Base-by-base conservation (phyloP, 805 yeast genomes). In the Cyberlindnera nakhonratchasimensis region DNA sequence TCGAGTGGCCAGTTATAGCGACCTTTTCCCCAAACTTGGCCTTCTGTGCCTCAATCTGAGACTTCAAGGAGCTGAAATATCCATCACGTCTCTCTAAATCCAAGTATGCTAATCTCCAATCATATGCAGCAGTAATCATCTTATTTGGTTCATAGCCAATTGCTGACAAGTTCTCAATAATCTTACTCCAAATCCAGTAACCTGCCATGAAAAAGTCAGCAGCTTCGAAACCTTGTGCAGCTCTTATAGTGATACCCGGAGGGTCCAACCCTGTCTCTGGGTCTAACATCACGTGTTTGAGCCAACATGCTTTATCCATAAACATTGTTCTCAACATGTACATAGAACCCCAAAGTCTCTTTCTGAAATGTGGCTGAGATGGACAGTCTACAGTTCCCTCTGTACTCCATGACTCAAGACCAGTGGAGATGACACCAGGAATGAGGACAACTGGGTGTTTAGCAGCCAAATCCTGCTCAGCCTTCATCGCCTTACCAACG, bases 131-230 rank as follows among this genome's bases (percentile, higher is more conserved):
- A 41, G 90, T 82, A 23, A 74, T 59, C 97, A 93, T 89, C 55
- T 76, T 86, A 53, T 87, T 83, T 2, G 96, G 91, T 36, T 87
- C 96, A 64, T 93, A 93, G 0, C 97, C 96, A 47, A 93, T 77
- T 1, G 87, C 97, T 3, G 96, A 95, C 51, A 93, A 68, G 57
- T 93, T 93, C 63, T 91, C 96, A n/a, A 93, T 70, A 39, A 93
- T 78, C 61, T 93, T 93, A 61, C 87, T 88, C 99, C 99, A 93
- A 55, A 93, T 87, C 99, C 99, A 93, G 63, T 93, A 93, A 0
- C 99, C 99, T 4, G 97, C 86, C 63, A 93, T 80, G 57, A 93
- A 93, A 64, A 88, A 93, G 64, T 93, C 99, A 1, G 96, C 93
- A 1, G 96, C 93, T 55, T 90, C 97, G 61, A 93, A 86, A 0